A percentile compares a stretch with the other conserved stretches of the same genome.
phyloP scores from a whole-genome alignment of 805 yeast species.

The Metschnikowia santaceciliae region DNA sequence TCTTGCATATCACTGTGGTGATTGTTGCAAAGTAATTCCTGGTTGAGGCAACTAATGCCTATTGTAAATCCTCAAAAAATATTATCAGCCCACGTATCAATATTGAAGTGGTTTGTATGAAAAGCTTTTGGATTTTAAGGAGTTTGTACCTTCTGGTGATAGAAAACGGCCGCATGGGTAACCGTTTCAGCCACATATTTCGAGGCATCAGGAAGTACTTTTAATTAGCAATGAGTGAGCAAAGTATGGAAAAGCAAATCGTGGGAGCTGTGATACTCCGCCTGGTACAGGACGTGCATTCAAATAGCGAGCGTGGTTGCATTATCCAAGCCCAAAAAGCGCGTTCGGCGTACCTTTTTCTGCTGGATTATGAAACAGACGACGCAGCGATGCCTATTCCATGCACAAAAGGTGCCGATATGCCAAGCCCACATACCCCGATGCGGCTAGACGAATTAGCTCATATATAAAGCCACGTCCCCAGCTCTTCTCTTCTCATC shows the following conservation, averaged over 20 bases:
- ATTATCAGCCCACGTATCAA: background rate
- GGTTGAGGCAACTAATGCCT: background rate
- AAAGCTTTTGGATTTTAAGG: background rate
- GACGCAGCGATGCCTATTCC: conserved; percentile 1
- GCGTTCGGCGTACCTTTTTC: background rate
- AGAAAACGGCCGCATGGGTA: background rate
- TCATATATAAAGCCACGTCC: background rate
- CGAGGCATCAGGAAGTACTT: background rate
- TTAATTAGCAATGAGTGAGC: background rate
- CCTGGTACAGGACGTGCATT: background rate
- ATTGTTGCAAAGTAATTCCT: background rate
- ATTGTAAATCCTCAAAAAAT: background rate
- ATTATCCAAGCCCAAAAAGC: background rate
- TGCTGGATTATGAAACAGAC: background rate
- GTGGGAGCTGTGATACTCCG: background rate
- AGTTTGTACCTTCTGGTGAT: background rate
- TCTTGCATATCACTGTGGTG: background rate
- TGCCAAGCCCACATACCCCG: conserved; percentile 2
- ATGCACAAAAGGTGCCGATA: background rate
- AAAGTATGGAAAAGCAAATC: background rate
- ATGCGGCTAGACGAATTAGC: background rate
- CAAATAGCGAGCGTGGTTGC: background rate
- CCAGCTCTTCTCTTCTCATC: background rate
- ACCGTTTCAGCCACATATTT: background rate
- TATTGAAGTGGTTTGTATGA: background rate